These are phyloP conservation scores for Plasmodium gaboni DNA, from an alignment of 169 alveolate species.

Conservation along the genomic window DNA sequence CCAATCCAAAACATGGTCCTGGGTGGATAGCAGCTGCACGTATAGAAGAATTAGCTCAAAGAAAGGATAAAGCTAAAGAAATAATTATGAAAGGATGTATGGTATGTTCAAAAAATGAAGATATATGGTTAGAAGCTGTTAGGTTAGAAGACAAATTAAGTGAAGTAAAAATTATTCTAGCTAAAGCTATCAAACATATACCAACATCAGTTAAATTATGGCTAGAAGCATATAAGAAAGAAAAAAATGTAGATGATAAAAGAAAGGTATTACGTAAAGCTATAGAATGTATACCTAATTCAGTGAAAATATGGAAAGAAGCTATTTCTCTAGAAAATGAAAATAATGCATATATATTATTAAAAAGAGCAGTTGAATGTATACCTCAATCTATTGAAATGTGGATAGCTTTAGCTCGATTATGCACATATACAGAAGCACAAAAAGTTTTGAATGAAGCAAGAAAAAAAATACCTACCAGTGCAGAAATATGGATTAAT, in stretches of 20 bases:
- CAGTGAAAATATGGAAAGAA: conserved; percentile 98
- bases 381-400: conserved; percentile 97
- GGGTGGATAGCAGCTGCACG: conserved; percentile 99
- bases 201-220: conserved; percentile 95
- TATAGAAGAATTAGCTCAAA: conserved; percentile 96
- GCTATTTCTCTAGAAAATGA: conserved; percentile 95
- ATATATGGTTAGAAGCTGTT: conserved; percentile 99
- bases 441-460: conserved; percentile 97
- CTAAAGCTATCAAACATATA: conserved; percentile 91
- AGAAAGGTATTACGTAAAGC: conserved; percentile 95
- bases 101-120: conserved; percentile 97
- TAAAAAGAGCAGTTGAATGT: conserved; percentile 98
- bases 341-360: conserved; percentile 94
- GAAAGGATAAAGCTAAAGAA: conserved; percentile 96
- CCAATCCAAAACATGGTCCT: conserved; percentile 97
- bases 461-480: conserved; percentile 96
- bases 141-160: conserved; percentile 95
- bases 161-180: conserved; percentile 94
- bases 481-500: conserved; percentile 95
- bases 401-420: conserved; percentile 98
- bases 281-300: conserved; percentile 96
- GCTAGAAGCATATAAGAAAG: conserved; percentile 96
- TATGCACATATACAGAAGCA: conserved; percentile 97
- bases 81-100: conserved; percentile 96
- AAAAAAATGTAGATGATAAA: conserved; percentile 90